Evolutionary conservation across 1,284 basidiomycete genomes (phyloP), one percentile per base, ranked within the genome.

Genomic region (Psilocybe mexicana): DNA sequence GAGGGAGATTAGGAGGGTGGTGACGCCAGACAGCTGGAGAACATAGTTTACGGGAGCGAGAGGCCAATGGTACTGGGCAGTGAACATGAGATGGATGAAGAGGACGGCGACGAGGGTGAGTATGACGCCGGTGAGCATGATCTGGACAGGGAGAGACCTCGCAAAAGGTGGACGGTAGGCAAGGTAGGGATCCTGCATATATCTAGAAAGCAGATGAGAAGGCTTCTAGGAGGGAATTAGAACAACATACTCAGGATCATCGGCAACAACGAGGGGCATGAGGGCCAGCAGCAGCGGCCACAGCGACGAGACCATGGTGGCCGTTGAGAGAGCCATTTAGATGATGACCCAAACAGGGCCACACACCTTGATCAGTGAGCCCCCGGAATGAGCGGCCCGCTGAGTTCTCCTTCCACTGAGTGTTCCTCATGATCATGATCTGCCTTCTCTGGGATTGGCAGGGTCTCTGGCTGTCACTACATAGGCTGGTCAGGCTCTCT

Each of bases 1-100:
- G 56, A 90, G 81, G 23, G 87, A 88, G 30, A 90, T 81, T 48
- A 97, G 82, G 23, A 97, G 86, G 12, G 90, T 87, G 48, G 85
- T 76, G 25, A 94, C 92, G 26, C 92, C 92, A 1, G 87, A 84
- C 11, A 97, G 73, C 72, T 98, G 96, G 30, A 98, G 85, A 58
- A 87, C 78, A 72, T 92, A 99, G 79, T 99, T 99, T 67, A 92
- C 83, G 10, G 88, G 89, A 1, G 94, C 94, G 43, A 99, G 88
- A 0, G 94, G 94, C 81, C 92, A 94, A 74, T 99, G 96, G 67
- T 98, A 98, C 70, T 96, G 93, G 0, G 91, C 90, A 18, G 97
- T 98, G 76, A 99, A 98, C 59, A 95, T 73, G 60, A 99, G 87
- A 66, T 98, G 95, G 60, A 96, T 86, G 67, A 96, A 80, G 30